phyloP scores from a whole-genome alignment of 2,329 filamentous ascomycete genomes.

The Aspergillus amoenus region DNA sequence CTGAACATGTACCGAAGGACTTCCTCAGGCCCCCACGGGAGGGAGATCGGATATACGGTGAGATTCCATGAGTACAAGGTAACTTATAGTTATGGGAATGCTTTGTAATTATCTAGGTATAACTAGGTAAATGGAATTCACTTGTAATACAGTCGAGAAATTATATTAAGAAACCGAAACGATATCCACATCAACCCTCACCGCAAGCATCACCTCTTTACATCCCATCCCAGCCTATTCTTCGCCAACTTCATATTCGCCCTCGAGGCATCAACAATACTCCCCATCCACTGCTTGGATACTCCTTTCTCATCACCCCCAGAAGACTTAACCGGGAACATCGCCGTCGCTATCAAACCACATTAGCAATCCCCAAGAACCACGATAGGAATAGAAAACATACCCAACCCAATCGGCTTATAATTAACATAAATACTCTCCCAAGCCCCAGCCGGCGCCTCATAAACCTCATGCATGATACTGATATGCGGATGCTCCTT shows the following conservation, averaged over 20 bases:
- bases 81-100: too few relatives aligned
- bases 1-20: conserved; percentile 13
- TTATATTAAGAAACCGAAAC: too few relatives aligned
- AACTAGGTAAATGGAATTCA: not conserved
- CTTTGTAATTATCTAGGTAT: too few relatives aligned
- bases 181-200: too few relatives aligned
- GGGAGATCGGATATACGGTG: not conserved
- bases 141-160: not conserved
- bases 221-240: not conserved
- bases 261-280: conserved; percentile 2
- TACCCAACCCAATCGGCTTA: conserved; percentile 1
- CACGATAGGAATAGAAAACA: not conserved
- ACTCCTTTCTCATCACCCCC: not conserved
- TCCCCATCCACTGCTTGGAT: not conserved
- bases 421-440: conserved; percentile 7
- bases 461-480: conserved; percentile 7
- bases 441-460: conserved; percentile 1
- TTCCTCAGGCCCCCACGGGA: not conserved
- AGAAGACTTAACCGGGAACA: not conserved
- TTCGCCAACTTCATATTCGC: conserved; percentile 1
- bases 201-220: not conserved
- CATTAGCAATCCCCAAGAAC: not conserved
- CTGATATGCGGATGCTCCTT: conserved; percentile 6
- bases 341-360: not conserved
- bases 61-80: not conserved